Base-by-base conservation (phyloP, 2,329 filamentous ascomycete species). In the Emmonsiellopsis sp. region DNA sequence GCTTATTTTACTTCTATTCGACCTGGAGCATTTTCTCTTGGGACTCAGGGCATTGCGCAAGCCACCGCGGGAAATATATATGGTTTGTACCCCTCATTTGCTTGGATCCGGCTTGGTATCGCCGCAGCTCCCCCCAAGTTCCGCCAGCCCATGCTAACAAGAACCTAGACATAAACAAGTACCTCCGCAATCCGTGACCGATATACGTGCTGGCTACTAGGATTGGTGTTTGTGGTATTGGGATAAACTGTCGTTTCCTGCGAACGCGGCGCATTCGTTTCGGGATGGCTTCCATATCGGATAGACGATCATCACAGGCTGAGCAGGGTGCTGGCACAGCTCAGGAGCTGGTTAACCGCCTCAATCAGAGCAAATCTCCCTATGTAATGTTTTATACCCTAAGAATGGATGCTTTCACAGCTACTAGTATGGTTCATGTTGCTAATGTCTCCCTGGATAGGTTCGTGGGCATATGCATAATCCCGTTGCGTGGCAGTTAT, bases 401-500 rank as follows among this genome's bases (percentile, higher is more conserved):
- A 8, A n/a, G 21, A 39, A 31, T 13, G 11, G 31, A n/a, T 50
- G 27, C n/a, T 7, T 8, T 10, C 34, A 6, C 39, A 14, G 27
- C 2, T 34, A 36, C 39, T 42, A 51, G 33, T 21, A 50, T 31
- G 14, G 3, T 40, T 40, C 11, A 11, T 40, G 37, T 11, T 14
- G 11, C 14, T 11, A 11, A 11, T 40, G 37, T 40, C 14, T 11
- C 37, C 2, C 13, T 40, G 21, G 14, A n/a, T 57, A 82, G 79
- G 81, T 92, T 43, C 82, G 84, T 53, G 82, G 79, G 48, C 89
- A 94, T 67, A 82, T 84, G 67, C 76, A 86, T 61, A 95, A 94
- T 67, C 83, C 85, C 1, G 91, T 97, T 39, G 84, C 85, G 62
- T 98, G 93, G 93, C 93, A 98, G 76, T 76, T 88, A 55, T 88